These are phyloP conservation scores for Exophiala alcalophila DNA, from an alignment of 2,329 filamentous ascomycete species.

Conservation along the genomic window DNA sequence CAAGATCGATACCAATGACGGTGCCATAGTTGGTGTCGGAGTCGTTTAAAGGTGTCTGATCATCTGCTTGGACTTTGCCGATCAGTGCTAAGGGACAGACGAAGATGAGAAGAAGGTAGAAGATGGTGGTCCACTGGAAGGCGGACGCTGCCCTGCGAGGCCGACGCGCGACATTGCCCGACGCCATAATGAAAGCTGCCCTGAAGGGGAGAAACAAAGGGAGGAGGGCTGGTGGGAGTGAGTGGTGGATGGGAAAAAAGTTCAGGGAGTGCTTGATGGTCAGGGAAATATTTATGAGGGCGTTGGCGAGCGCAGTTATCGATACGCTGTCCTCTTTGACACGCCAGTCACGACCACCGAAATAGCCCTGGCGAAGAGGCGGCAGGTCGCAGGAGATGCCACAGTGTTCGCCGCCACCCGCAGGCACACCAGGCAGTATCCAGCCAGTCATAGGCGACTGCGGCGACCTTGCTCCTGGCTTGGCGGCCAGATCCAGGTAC, in stretches of 20 bases:
- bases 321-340: slow-evolving; percentile 27
- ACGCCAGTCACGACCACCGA: slow-evolving; percentile 11
- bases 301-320: slow-evolving; percentile 18
- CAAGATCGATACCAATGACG: slow-evolving; percentile 93
- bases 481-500: no score
- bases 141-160: slow-evolving; percentile 24
- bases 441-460: no score
- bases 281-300: slow-evolving; percentile 25
- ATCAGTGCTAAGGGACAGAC: slow-evolving; percentile 80
- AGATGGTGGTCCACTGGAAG: slow-evolving; percentile 80
- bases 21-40: slow-evolving; percentile 65
- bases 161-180: slow-evolving; percentile 27
- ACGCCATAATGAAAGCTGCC: slow-evolving; percentile 6
- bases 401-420: slow-evolving; percentile 6
- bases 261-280: slow-evolving; percentile 14
- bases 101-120: slow-evolving; percentile 89
- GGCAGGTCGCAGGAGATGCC: no score
- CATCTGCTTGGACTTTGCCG: slow-evolving; percentile 68
- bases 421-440: neutral
- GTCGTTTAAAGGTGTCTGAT: slow-evolving; percentile 63
- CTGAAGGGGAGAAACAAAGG: slow-evolving; percentile 7
- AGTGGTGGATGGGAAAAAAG: slow-evolving; percentile 17
- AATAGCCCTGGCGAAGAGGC: no score
- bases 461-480: no score
- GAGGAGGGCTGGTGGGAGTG: slow-evolving; percentile 3